Evolutionary conservation across 2,329 filamentous ascomycete genomes (phyloP).

Genomic region (Ascochyta clinopodiicola): DNA sequence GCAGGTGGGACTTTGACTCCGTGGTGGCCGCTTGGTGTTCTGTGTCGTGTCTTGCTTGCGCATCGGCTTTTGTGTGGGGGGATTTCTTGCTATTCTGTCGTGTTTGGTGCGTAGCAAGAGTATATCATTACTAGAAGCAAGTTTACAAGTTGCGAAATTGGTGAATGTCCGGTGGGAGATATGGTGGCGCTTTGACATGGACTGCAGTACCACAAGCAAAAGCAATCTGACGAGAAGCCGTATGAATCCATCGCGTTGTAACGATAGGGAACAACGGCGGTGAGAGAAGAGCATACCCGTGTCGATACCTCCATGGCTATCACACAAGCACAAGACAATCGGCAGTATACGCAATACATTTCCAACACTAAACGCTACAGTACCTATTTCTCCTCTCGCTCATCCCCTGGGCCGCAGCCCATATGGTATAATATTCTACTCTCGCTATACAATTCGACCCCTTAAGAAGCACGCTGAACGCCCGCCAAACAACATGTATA

Average conservation of each 20-base stretch:
- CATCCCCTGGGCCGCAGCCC: slow-evolving; percentile 14
- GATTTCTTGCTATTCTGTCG: no score
- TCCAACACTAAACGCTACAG: background rate
- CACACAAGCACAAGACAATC: background rate
- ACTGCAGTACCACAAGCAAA: no score
- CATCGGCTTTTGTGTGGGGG: no score
- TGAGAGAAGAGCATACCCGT: background rate
- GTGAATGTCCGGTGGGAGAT: no score
- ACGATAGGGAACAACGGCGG: slow-evolving; percentile 22
- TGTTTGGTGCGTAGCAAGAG: no score
- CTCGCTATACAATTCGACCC: slow-evolving; percentile 23
- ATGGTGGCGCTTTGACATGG: no score
- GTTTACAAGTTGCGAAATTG: no score
- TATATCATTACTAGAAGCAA: no score
- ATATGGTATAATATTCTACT: slow-evolving; percentile 42
- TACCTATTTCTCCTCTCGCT: slow-evolving; percentile 25
- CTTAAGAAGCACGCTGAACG: slow-evolving; percentile 17
- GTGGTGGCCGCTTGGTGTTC: no score
- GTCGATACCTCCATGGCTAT: background rate
- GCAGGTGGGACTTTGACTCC: no score
- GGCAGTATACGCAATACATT: background rate
- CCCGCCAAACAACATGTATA: slow-evolving; percentile 24
- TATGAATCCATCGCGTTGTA: slow-evolving; percentile 17
- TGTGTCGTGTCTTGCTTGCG: no score
- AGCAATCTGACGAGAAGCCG: background rate